A percentile compares a stretch with the other conserved stretches of the same genome.
Evolutionary conservation across 2,329 filamentous ascomycete species (phyloP).

Genomic region (Claviceps sp.): DNA sequence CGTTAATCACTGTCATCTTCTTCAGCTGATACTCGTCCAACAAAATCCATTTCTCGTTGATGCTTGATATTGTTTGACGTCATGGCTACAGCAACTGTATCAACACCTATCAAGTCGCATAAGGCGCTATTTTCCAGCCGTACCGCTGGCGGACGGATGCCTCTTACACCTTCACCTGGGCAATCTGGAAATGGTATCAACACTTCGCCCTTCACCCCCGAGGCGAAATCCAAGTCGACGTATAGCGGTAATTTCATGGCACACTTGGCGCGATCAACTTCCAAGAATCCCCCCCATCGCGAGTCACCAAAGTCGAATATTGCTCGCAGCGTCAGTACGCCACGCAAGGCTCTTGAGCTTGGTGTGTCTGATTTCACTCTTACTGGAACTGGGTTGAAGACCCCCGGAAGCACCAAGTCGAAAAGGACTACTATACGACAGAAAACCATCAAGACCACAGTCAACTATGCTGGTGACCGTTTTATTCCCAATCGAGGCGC

Average conservation of each 20-base stretch:
- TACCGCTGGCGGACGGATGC: constrained; percentile 88
- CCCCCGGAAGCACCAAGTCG: constrained; percentile 42
- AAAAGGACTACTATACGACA: constrained; percentile 40
- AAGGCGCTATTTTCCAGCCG: constrained; percentile 82
- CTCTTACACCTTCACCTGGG: constrained; percentile 81
- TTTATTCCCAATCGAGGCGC: constrained; percentile 92
- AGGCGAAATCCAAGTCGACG: constrained; percentile 55
- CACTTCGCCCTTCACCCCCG: constrained; percentile 69
- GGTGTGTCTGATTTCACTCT: constrained; percentile 88
- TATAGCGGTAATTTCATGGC: constrained; percentile 69
- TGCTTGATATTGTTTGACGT: constrained; percentile 20
- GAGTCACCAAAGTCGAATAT: constrained; percentile 98
- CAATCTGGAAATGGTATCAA: constrained; percentile 45
- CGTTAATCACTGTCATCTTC: constrained; percentile 24
- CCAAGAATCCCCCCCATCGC: constrained; percentile 50
- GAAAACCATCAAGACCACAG: constrained; percentile 61
- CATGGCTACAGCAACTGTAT: constrained; percentile 73
- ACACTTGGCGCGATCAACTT: constrained; percentile 58
- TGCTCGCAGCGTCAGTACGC: constrained; percentile 58
- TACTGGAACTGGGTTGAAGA: constrained; percentile 64
- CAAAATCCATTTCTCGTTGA: constrained; percentile 14
- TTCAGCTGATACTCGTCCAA: constrained; percentile 32
- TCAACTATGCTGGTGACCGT: constrained; percentile 72
- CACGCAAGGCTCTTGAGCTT: constrained; percentile 71
- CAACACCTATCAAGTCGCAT: constrained; percentile 91